Conservation (phyloP, 73 alveolate genomes). For the Paramecium sexaurelia region DNA sequence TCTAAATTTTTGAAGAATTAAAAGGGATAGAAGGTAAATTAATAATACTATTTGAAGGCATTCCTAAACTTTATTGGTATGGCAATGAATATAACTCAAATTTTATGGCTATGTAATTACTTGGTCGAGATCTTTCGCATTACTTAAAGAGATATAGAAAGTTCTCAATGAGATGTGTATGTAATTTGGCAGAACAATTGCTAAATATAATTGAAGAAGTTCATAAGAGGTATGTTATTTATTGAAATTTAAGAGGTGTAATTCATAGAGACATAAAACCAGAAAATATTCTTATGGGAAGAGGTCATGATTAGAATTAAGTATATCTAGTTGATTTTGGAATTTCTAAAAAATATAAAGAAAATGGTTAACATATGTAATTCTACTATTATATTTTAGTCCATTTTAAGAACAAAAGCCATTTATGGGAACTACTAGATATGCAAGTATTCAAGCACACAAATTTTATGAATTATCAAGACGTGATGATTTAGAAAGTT, state of each 20-base stretch:
- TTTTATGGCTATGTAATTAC: conserved; percentile 41
- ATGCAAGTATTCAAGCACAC: conserved; percentile 82
- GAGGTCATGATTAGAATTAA: conserved; percentile 63
- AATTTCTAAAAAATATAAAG: conserved; percentile 77
- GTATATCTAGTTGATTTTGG: conserved; percentile 85
- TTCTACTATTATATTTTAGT: neutral
- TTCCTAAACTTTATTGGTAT: conserved; percentile 64
- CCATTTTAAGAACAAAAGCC: conserved; percentile 68
- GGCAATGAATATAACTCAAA: conserved; percentile 17
- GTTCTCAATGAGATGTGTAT: conserved; percentile 11
- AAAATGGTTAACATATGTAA: neutral
- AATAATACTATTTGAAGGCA: neutral
- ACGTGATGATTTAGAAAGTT: conserved; percentile 82
- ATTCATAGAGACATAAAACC: conserved; percentile 86
- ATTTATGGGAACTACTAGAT: conserved; percentile 82
- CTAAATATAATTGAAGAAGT: conserved; percentile 39
- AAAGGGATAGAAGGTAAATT: conserved; percentile 31
- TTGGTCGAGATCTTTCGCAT: conserved; percentile 53
- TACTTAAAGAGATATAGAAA: neutral
- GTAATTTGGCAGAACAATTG: conserved; percentile 51
- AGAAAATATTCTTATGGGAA: conserved; percentile 82
- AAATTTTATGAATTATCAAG: conserved; percentile 89
- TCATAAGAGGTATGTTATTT: conserved; percentile 34
- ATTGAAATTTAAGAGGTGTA: conserved; percentile 56
- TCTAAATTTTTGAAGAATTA: conserved; percentile 36